These are phyloP conservation scores for Aspergillus ellipticus DNA, from an alignment of 495 filamentous ascomycete genomes.

Conservation along the genomic window DNA sequence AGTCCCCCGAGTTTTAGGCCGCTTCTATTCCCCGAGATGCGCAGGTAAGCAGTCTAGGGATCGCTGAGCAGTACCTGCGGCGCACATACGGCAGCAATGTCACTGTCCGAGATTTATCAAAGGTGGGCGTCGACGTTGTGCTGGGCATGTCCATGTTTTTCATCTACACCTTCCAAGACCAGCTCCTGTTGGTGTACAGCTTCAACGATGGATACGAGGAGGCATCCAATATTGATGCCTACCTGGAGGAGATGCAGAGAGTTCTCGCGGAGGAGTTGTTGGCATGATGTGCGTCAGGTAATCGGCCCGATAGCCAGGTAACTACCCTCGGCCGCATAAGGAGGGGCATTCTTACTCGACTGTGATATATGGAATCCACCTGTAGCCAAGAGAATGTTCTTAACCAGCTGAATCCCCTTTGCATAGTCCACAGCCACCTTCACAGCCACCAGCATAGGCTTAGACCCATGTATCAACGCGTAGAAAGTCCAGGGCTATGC, in stretches of 20 bases:
- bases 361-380: too few species aligned
- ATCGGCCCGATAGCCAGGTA: too few species aligned
- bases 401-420: too few species aligned
- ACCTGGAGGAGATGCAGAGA: neutral
- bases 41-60: conserved; percentile 1
- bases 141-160: neutral
- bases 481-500: too few species aligned
- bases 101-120: neutral
- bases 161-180: conserved; percentile 1
- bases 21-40: neutral
- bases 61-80: conserved; percentile 1
- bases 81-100: neutral
- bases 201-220: conserved; percentile 7
- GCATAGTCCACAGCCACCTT: too few species aligned
- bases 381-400: too few species aligned
- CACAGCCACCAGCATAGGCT: too few species aligned
- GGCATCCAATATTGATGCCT: neutral
- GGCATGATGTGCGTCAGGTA: neutral
- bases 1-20: neutral
- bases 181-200: conserved; percentile 1
- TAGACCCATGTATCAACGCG: too few species aligned
- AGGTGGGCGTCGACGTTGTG: neutral
- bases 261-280: conserved; percentile 1
- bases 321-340: too few species aligned
- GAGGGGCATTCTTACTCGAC: too few species aligned